These are phyloP conservation scores for Fragaria vesca DNA, from an alignment of 306 rosid species.

Conservation along the genomic window DNA sequence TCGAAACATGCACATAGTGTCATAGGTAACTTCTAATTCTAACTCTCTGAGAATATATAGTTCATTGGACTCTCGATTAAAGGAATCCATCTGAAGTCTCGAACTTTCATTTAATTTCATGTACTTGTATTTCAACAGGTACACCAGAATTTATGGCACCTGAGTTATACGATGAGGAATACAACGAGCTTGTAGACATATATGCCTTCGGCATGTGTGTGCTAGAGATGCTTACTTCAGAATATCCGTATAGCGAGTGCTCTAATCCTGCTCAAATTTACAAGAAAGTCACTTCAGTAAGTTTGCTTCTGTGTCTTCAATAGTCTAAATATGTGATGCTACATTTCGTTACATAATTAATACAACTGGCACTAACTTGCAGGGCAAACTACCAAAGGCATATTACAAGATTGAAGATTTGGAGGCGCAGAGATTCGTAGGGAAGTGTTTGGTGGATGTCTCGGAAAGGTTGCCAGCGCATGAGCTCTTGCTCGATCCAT, in stretches of 20 bases:
- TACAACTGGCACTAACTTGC: not conserved
- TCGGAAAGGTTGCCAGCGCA: conserved; percentile 64
- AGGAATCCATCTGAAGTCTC: not conserved
- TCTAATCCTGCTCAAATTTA: conserved; percentile 94
- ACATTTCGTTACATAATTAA: not conserved
- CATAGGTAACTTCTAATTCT: conserved; percentile 44
- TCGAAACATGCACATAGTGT: conserved; percentile 83
- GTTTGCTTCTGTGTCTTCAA: conserved; percentile 6
- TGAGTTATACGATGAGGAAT: conserved; percentile 87
- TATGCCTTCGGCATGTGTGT: conserved; percentile 94
- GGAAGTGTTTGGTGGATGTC: conserved; percentile 63
- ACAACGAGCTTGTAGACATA: conserved; percentile 75
- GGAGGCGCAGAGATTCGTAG: conserved; percentile 70
- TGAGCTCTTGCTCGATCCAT: conserved; percentile 75
- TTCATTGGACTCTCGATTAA: not conserved
- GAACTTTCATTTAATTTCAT: not conserved
- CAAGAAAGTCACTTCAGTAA: conserved; percentile 86
- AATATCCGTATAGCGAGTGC: conserved; percentile 84
- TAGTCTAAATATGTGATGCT: not conserved
- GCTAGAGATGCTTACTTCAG: conserved; percentile 82
- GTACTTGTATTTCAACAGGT: conserved; percentile 37
- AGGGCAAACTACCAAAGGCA: conserved; percentile 84
- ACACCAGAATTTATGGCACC: conserved; percentile 99
- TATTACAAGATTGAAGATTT: conserved; percentile 54
- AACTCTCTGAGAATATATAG: not conserved